Conservation (phyloP, 768 basidiomycete genomes). For the Scleroderma bovista region DNA sequence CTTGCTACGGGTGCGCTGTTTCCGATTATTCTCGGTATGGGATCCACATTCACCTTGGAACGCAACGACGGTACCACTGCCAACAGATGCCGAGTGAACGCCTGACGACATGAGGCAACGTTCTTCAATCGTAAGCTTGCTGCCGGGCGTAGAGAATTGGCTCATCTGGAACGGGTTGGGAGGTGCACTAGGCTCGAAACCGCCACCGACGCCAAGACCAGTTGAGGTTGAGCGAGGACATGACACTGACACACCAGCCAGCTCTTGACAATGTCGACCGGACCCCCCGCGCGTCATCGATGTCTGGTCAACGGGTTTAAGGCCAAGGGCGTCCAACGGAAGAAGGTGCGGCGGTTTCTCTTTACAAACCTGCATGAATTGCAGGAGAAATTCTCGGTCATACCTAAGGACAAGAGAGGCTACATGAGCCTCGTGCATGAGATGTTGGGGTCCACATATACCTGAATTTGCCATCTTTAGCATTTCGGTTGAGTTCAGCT, state of each 20-base stretch:
- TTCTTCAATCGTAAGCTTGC: conserved; percentile 66
- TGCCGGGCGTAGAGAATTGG: conserved; percentile 49
- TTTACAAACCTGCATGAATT: conserved; percentile 92
- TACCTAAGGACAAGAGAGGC: conserved; percentile 42
- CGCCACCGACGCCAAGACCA: conserved; percentile 37
- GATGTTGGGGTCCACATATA: conserved; percentile 25
- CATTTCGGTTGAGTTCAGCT: conserved; percentile 77
- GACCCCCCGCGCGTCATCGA: conserved; percentile 58
- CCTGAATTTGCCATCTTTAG: conserved; percentile 88
- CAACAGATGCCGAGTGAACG: conserved; percentile 53
- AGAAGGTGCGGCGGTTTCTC: conserved; percentile 92
- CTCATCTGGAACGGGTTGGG: conserved; percentile 53
- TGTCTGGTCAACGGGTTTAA: conserved; percentile 76
- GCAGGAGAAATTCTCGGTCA: conserved; percentile 94
- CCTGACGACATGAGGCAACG: conserved; percentile 46
- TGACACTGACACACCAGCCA: conserved; percentile 38
- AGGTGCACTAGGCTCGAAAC: conserved; percentile 28
- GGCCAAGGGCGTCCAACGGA: conserved; percentile 84
- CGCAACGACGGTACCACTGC: conserved; percentile 40
- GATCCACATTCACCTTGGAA: conserved; percentile 48
- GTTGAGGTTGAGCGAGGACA: conserved; percentile 44
- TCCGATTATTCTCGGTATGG: conserved; percentile 50
- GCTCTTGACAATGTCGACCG: conserved; percentile 47
- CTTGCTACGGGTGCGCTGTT: conserved; percentile 71
- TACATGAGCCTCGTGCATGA: not conserved